Evolutionary conservation across 495 filamentous ascomycete species (phyloP), one percentile per base, ranked within the genome.

Genomic region (Evansstolkia leycettana): DNA sequence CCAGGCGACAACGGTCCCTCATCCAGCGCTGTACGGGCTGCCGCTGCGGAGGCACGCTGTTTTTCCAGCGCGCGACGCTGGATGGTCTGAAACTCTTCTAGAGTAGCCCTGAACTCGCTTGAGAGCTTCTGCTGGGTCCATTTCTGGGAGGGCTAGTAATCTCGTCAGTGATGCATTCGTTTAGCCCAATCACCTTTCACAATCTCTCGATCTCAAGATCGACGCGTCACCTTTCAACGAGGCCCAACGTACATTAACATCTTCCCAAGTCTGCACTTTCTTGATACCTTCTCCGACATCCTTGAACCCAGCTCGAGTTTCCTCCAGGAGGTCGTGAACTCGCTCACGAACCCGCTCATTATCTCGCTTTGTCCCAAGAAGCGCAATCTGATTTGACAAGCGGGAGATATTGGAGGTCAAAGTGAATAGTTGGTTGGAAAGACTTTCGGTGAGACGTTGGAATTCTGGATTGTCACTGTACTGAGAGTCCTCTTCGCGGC

Each of bases 71-170:
- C 89, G 31, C 72, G 72, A 17, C 86, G 80, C 58, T 96, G 90
- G 23, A 94, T 75, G 12, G 64, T 62, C 60, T 99, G 92, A 60
- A 99, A 96, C 48, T 94, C 84, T 45, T 75, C 70, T 35, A 95
- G 73, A 31, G 82, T 80, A 31, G 81, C 72, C 51, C 84, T 77
- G 69, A 94, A 94, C 52, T 95, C 87, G 42, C 82, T 78, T 29
- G 83, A 88, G 24, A 96, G 74, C 51, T 95, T 96, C 45, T 89
- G 80, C 43, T 96, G 89, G 8, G 83, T 90, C 67, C 88, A 96
- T 57, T 83, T 85, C 60, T 92, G 89, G 5, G 82, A 80, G 19
- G 85, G 81, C 87, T 94, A 43, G 0, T 13, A 30, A 17, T 17
- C 17, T 30, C 8, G 33, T 55, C 13, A 51, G 39, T 34, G 33